Conservation (phyloP, 176 grass and related monocot genomes). For the Tillandsia leiboldiana region DNA sequence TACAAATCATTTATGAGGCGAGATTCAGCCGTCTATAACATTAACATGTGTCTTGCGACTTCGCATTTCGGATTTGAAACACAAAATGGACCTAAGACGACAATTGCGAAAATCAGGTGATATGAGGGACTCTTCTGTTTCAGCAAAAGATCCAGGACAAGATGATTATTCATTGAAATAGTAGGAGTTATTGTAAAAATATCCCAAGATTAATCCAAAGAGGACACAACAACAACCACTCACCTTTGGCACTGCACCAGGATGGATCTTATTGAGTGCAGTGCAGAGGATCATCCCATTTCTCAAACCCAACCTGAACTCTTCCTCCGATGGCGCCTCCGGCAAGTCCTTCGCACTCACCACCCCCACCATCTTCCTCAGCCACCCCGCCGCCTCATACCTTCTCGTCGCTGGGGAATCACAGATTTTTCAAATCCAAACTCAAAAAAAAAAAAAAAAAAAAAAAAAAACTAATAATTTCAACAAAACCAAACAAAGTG, state of each 20-base stretch:
- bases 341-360: conserved; percentile 73
- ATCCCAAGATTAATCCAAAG: too few relatives aligned
- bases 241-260: conserved; percentile 80
- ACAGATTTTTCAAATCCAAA: neutral
- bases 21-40: too few relatives aligned
- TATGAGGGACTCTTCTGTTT: too few relatives aligned
- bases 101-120: too few relatives aligned
- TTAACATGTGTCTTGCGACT: too few relatives aligned
- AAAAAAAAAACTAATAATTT: neutral
- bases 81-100: too few relatives aligned
- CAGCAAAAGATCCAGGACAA: too few relatives aligned
- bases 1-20: too few relatives aligned
- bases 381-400: conserved; percentile 88
- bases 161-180: too few relatives aligned
- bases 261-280: conserved; percentile 91
- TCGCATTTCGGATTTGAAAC: too few relatives aligned
- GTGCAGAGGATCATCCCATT: conserved; percentile 95
- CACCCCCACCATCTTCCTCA: conserved; percentile 73
- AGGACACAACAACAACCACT: neutral
- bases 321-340: conserved; percentile 88
- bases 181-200: too few relatives aligned
- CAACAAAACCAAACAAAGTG: neutral
- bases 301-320: conserved; percentile 79
- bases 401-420: conserved; percentile 46
- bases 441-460: neutral